These are phyloP conservation scores for Ophiostoma montium DNA, from an alignment of 2,329 filamentous ascomycete genomes.

Conservation along the genomic window DNA sequence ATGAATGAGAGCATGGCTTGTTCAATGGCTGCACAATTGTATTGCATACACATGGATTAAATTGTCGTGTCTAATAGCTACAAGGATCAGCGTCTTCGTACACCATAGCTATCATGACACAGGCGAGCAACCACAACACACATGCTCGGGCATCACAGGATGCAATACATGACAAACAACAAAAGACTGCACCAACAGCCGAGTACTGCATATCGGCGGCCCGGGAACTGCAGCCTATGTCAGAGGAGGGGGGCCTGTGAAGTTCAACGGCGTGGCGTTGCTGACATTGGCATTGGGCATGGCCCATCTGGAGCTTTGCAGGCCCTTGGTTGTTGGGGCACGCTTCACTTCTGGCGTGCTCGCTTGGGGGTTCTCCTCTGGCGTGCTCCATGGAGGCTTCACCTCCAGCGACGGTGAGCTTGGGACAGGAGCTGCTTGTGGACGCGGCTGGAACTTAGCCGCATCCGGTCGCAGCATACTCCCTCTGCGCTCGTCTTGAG, in stretches of 20 bases:
- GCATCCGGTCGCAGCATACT: background rate
- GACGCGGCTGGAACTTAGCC: background rate
- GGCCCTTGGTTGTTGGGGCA: background rate
- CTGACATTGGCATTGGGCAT: background rate
- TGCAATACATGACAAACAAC: too few relatives aligned
- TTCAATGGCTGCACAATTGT: too few relatives aligned
- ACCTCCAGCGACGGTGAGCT: background rate
- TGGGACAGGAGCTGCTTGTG: background rate
- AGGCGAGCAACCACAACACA: too few relatives aligned
- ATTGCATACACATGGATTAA: too few relatives aligned
- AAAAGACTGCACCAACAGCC: background rate
- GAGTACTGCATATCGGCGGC: background rate
- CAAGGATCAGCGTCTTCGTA: too few relatives aligned
- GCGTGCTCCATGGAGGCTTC: background rate
- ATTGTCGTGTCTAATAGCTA: too few relatives aligned
- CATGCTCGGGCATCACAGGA: too few relatives aligned
- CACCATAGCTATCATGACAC: too few relatives aligned
- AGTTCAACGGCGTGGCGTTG: background rate
- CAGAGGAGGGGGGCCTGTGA: constrained; percentile 5
- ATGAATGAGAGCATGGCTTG: too few relatives aligned
- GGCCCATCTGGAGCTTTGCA: constrained; percentile 9
- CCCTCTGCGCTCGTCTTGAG: background rate
- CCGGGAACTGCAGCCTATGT: too few relatives aligned
- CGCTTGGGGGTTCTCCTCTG: background rate
- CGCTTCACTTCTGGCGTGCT: too few relatives aligned